Evolutionary conservation across 1,284 basidiomycete genomes (phyloP).

Genomic region (Ustilago xerochloae): DNA sequence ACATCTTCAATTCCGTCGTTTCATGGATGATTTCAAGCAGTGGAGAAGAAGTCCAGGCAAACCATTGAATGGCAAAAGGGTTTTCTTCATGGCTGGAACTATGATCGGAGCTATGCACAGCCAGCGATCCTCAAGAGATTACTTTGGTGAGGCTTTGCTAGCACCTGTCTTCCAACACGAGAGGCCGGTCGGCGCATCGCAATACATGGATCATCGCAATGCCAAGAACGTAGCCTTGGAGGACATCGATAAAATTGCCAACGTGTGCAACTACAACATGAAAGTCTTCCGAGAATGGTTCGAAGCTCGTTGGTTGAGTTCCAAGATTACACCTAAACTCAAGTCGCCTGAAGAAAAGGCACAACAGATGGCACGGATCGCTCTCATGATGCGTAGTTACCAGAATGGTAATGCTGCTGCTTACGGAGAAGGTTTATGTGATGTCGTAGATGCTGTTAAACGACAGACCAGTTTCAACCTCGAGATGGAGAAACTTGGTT

Average conservation of each 20-base stretch:
- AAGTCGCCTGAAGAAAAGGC: conserved; percentile 17
- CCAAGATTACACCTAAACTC: conserved; percentile 16
- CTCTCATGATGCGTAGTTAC: conserved; percentile 33
- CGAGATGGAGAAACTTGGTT: conserved; percentile 46
- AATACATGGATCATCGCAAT: conserved; percentile 4
- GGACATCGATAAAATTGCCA: conserved; percentile 23
- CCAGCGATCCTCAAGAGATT: conserved; percentile 18
- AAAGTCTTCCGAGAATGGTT: conserved; percentile 30
- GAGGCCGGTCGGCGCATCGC: conserved; percentile 13
- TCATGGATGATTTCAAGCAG: conserved; percentile 23
- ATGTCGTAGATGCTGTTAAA: conserved; percentile 47
- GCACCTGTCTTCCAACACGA: conserved; percentile 36
- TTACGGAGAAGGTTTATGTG: conserved; percentile 39
- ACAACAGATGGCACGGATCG: conserved; percentile 36
- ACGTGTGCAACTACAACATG: conserved; percentile 27
- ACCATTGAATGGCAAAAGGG: not conserved
- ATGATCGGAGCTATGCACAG: conserved; percentile 22
- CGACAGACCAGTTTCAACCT: conserved; percentile 43
- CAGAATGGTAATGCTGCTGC: conserved; percentile 42
- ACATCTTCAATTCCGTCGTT: conserved; percentile 41
- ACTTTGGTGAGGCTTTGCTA: conserved; percentile 28
- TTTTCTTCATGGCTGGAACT: conserved; percentile 47
- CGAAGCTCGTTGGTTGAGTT: conserved; percentile 21
- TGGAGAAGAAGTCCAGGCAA: conserved; percentile 32
- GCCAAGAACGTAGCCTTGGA: not conserved